Base-by-base conservation (phyloP, 106 monocot species). In the Phalaenopsis equestris region DNA sequence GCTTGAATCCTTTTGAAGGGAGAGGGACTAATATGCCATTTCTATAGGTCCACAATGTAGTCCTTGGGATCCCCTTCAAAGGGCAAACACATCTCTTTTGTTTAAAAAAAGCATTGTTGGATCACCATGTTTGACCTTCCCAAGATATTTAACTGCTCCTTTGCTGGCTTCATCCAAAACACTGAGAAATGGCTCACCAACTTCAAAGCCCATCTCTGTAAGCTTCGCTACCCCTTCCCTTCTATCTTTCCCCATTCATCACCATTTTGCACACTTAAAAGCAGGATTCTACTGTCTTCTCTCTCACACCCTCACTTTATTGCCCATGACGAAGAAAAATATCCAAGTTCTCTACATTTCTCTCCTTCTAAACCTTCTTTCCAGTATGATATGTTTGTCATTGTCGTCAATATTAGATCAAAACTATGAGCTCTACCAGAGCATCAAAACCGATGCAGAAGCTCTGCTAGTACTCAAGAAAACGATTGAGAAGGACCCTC, bases 391-490 rank as follows among this genome's bases (percentile, higher is more conserved):
- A n/a, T 46, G 67, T 58, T 68, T 75, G 15, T 52, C 82, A 9
- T 47, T 45, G 17, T 84, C 82, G 1, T 77, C 89, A 11, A 10
- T 48, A 42, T 21, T 80, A 3, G 39, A 43, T 52, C 75, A 6
- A 39, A 49, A 73, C 41, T 38, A 75, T 24, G 87, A 79, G 16
- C 37, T 18, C 23, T 78, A n/a, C 38, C 48, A 82, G 8, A 85
- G 83, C 21, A 49, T 79, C 17, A 87, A 85, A 68, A 88, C 79
- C 1, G 93, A 95, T 37, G 86, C 78, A 41, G 87, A 87, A 52
- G 90, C 88, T 7, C 78, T 96, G 9, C 58, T 91, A 16, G 79
- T 84, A 56, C 90, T 93, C 88, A 93, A 88, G 83, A 87, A 68
- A 11, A 85, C 83, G 12, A 82, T 93, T 17, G 72, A 55, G 38